A percentile compares a stretch with the other conserved stretches of the same genome.
Evolutionary conservation across 148 eudicot species (phyloP).

Genomic region (Camellia japonica): DNA sequence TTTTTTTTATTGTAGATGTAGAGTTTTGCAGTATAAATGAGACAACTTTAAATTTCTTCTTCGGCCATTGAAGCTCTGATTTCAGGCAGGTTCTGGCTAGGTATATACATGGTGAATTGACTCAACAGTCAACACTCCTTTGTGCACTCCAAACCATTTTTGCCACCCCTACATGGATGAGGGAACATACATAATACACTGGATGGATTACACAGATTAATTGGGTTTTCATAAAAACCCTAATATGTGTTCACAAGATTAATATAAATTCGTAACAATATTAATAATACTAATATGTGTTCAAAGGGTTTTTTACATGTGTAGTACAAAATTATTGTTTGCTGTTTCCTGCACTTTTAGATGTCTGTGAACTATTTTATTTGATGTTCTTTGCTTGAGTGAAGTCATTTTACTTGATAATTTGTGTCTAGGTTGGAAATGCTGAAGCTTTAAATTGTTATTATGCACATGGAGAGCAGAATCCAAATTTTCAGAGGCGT

Average conservation of each 20-base stretch:
- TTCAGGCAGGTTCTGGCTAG: background rate
- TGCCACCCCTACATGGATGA: background rate
- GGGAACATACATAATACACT: background rate
- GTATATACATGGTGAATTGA: background rate
- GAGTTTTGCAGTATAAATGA: too few relatives aligned
- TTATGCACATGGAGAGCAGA: constrained; percentile 83
- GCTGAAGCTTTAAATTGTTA: constrained; percentile 89
- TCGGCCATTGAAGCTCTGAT: background rate
- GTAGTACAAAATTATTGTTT: background rate
- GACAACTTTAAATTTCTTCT: background rate
- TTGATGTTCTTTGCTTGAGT: background rate
- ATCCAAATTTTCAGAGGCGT: constrained; percentile 80
- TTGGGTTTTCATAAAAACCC: background rate
- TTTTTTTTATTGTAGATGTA: too few relatives aligned
- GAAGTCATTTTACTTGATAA: constrained; percentile 2
- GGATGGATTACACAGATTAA: background rate
- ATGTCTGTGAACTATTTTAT: background rate
- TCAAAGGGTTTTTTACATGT: background rate
- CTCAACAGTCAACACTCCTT: background rate
- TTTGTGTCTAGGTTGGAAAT: constrained; percentile 72
- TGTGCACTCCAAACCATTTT: background rate
- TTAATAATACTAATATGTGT: background rate
- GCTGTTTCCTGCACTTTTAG: background rate
- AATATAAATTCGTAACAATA: too few relatives aligned
- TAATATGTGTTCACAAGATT: too few relatives aligned